Evolutionary conservation across 2,329 filamentous ascomycete genomes (phyloP).

Genomic region (Paecilomyces formosus): DNA sequence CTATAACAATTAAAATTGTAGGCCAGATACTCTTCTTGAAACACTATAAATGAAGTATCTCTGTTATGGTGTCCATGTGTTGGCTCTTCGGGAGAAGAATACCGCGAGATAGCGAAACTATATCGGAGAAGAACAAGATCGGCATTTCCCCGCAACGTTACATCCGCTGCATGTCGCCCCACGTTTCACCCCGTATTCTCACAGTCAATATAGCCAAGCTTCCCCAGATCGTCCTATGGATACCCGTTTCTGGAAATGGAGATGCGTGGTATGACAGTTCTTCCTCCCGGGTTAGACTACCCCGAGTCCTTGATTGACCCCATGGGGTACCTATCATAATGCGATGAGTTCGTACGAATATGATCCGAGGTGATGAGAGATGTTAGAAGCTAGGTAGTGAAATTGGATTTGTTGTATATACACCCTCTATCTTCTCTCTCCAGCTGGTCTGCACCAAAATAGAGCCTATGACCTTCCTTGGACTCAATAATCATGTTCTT

Average conservation of each 20-base stretch:
- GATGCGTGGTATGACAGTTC: not conserved
- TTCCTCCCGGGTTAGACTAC: not conserved
- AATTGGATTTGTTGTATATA: not conserved
- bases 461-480: not conserved
- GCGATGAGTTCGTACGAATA: not conserved
- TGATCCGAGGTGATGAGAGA: not conserved
- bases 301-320: not conserved
- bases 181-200: not conserved
- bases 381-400: not conserved
- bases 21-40: too few relatives aligned
- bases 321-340: not conserved
- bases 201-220: not conserved
- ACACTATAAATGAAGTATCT: too few relatives aligned
- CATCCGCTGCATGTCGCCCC: not conserved
- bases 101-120: not conserved
- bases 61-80: not conserved
- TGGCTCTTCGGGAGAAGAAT: not conserved
- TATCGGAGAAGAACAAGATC: not conserved
- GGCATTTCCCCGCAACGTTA: not conserved
- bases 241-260: not conserved
- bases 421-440: not conserved
- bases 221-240: not conserved
- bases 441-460: too few relatives aligned
- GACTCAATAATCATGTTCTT: not conserved
- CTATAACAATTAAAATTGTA: too few relatives aligned